phyloP scores from a whole-genome alignment of 169 alveolate species.

The Babesia ovis region DNA sequence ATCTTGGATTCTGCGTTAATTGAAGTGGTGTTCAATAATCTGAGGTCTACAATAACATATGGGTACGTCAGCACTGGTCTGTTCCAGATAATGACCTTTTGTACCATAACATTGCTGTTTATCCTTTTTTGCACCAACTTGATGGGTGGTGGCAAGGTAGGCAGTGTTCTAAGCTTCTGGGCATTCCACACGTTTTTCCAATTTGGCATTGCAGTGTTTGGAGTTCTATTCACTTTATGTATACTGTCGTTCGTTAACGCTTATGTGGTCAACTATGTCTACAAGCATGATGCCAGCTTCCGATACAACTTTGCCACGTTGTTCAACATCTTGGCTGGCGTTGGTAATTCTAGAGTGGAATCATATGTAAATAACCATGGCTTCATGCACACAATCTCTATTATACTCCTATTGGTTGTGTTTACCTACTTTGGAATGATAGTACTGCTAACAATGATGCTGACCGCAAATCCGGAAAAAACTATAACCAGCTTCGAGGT shows the following conservation, averaged over 20 bases:
- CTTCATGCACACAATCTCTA: constrained; percentile 15
- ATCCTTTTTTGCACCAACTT: not conserved
- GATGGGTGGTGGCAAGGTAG: constrained; percentile 19
- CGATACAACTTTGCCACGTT: constrained; percentile 29
- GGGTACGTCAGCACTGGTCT: constrained; percentile 17
- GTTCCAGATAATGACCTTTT: constrained; percentile 10
- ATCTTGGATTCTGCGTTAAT: not conserved
- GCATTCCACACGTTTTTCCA: constrained; percentile 14
- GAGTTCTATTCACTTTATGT: not conserved
- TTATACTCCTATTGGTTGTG: constrained; percentile 14
- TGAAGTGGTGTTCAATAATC: constrained; percentile 8
- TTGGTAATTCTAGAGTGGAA: constrained; percentile 10
- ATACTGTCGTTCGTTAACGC: constrained; percentile 34
- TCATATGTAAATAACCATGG: constrained; percentile 27
- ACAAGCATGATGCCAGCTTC: constrained; percentile 13
- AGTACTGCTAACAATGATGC: constrained; percentile 34
- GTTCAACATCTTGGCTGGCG: constrained; percentile 48
- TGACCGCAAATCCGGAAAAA: constrained; percentile 29
- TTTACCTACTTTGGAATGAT: constrained; percentile 37
- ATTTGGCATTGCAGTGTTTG: not conserved
- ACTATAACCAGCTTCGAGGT: constrained; percentile 5
- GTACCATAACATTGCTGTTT: constrained; percentile 7
- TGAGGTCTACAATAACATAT: not conserved
- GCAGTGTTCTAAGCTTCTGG: not conserved
- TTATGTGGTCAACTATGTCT: constrained; percentile 31